Percentiles rank a stretch among this genome's conserved stretches.
These are phyloP conservation scores for Macaranga tanarius DNA, from an alignment of 441 rosid species.

Conservation along the genomic window DNA sequence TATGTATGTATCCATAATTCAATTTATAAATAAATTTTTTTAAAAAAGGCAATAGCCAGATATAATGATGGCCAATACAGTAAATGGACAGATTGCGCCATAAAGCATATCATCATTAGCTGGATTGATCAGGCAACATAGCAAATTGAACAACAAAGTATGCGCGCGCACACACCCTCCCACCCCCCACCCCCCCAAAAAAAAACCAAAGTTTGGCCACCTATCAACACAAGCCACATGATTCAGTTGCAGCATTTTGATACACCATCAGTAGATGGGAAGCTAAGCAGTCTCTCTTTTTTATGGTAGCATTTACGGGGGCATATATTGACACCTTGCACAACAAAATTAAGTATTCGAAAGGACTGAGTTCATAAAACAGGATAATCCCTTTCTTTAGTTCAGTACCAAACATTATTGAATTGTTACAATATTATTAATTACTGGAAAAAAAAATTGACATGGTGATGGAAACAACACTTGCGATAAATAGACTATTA, in stretches of 20 bases:
- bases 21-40: background rate
- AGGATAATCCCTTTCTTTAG: background rate
- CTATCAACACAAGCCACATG: background rate
- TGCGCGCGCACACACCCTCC: too few species aligned
- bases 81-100: background rate
- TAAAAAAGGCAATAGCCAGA: background rate
- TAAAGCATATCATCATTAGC: background rate
- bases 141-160: background rate
- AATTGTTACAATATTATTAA: background rate
- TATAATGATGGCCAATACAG: background rate
- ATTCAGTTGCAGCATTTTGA: background rate
- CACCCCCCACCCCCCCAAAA: background rate
- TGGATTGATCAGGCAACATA: background rate
- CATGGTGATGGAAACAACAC: background rate
- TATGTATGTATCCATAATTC: background rate
- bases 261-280: background rate
- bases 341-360: background rate
- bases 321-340: background rate
- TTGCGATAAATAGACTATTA: background rate
- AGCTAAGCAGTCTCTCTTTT: background rate
- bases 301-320: background rate
- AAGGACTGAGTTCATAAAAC: background rate
- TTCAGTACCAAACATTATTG: background rate
- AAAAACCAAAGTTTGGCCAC: background rate
- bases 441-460: background rate